These are phyloP conservation scores for Tulasnella calospora DNA, from an alignment of 768 basidiomycete genomes.

Conservation along the genomic window DNA sequence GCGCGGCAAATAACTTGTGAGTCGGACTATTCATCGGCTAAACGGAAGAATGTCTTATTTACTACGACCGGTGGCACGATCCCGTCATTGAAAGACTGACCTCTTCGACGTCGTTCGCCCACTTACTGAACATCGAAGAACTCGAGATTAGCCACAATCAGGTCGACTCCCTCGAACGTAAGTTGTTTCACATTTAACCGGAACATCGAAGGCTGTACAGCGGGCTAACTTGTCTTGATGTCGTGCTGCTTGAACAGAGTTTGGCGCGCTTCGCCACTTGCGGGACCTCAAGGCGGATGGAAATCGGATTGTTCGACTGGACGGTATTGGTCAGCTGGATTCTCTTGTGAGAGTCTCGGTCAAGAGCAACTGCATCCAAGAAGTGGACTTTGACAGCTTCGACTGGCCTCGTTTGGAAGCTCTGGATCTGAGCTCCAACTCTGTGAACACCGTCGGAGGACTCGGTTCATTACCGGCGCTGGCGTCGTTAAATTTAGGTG, in stretches of 20 bases:
- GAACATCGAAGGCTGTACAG: background rate
- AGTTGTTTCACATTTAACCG: conserved; percentile 38
- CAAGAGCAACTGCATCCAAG: conserved; percentile 63
- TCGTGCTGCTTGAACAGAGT: conserved; percentile 50
- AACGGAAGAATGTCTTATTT: background rate
- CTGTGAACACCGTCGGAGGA: conserved; percentile 53
- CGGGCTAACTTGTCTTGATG: conserved; percentile 12
- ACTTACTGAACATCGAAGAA: conserved; percentile 78
- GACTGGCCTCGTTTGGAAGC: conserved; percentile 61
- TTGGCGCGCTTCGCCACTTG: conserved; percentile 76
- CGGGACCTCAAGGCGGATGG: conserved; percentile 87
- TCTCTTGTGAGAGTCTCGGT: conserved; percentile 79
- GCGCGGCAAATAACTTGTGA: conserved; percentile 69
- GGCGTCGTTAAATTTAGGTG: conserved; percentile 77
- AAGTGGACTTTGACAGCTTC: conserved; percentile 55
- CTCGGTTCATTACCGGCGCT: conserved; percentile 47
- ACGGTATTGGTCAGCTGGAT: conserved; percentile 74
- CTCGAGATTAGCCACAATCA: conserved; percentile 89
- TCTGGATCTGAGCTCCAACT: conserved; percentile 76
- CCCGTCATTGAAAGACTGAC: conserved; percentile 58
- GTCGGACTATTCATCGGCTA: conserved; percentile 32
- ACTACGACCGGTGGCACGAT: background rate
- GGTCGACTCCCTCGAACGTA: conserved; percentile 80
- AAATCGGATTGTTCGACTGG: conserved; percentile 68
- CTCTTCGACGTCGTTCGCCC: conserved; percentile 79